These are phyloP conservation scores for Fomitopsis pinicola DNA, from an alignment of 1,284 basidiomycete species.

Conservation along the genomic window DNA sequence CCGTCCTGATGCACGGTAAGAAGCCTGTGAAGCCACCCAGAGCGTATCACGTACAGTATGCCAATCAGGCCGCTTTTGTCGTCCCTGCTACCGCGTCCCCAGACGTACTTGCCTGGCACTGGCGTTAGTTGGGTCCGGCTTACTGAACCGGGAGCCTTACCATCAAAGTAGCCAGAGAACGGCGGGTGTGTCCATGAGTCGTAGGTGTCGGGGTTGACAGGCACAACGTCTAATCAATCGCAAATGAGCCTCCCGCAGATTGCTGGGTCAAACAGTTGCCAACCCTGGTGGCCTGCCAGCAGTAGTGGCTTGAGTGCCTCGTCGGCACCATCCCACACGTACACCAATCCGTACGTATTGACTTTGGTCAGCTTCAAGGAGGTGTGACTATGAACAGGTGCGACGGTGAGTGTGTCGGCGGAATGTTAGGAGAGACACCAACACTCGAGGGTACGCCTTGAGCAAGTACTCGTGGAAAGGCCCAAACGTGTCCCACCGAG, in stretches of 20 bases:
- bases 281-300: constrained; percentile 63
- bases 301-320: constrained; percentile 57
- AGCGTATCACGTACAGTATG: constrained; percentile 37
- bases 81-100: constrained; percentile 61
- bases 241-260: background rate
- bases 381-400: constrained; percentile 37
- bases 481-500: constrained; percentile 39
- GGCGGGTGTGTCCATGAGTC: constrained; percentile 44
- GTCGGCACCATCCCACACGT: constrained; percentile 58
- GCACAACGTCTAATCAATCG: constrained; percentile 44
- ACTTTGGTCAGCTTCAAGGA: constrained; percentile 51
- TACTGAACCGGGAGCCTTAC: constrained; percentile 7
- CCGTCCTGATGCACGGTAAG: constrained; percentile 30
- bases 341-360: constrained; percentile 63
- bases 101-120: constrained; percentile 43
- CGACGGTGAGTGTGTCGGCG: background rate
- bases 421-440: constrained; percentile 14
- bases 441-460: constrained; percentile 38
- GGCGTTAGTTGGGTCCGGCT: background rate
- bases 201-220: constrained; percentile 49
- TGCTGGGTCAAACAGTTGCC: background rate
- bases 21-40: background rate
- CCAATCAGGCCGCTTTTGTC: constrained; percentile 62
- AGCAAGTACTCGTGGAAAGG: constrained; percentile 40
- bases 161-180: constrained; percentile 34